A percentile compares a stretch with the other conserved stretches of the same genome.
phyloP scores from a whole-genome alignment of 2,329 filamentous ascomycete genomes.

The Thielaviopsis euricoi region DNA sequence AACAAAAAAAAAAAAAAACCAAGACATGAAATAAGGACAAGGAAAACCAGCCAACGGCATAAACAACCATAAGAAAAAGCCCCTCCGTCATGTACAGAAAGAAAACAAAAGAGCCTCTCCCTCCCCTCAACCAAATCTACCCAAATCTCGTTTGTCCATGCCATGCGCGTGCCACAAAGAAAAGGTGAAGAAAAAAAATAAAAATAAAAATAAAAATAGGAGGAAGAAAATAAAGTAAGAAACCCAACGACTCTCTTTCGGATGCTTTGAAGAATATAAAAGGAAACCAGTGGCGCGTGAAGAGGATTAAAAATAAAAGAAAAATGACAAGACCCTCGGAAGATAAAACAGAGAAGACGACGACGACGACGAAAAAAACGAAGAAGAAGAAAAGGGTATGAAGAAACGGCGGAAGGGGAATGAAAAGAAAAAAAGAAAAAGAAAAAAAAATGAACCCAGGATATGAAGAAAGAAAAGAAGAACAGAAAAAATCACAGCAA shows the following conservation, averaged over 20 bases:
- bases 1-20: no score
- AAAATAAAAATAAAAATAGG: neutral
- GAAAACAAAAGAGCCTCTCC: neutral
- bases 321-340: constrained; percentile 1
- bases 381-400: constrained; percentile 7
- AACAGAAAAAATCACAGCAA: constrained; percentile 1
- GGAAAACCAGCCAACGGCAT: no score
- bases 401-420: neutral
- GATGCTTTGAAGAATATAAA: neutral
- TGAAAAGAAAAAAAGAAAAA: neutral
- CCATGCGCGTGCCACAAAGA: neutral
- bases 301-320: constrained; percentile 4
- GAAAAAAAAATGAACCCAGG: neutral
- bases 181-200: neutral
- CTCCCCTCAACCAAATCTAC: neutral
- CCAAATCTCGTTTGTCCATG: neutral
- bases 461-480: constrained; percentile 2
- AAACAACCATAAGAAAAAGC: neutral
- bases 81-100: no score
- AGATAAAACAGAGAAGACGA: constrained; percentile 9
- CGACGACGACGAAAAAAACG: constrained; percentile 3
- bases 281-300: neutral
- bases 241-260: neutral
- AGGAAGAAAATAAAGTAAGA: no score
- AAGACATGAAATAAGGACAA: no score